Percentiles rank a stretch among this genome's conserved stretches.
phyloP scores from a whole-genome alignment of 805 yeast genomes.

The Clavispora carvajalis region DNA sequence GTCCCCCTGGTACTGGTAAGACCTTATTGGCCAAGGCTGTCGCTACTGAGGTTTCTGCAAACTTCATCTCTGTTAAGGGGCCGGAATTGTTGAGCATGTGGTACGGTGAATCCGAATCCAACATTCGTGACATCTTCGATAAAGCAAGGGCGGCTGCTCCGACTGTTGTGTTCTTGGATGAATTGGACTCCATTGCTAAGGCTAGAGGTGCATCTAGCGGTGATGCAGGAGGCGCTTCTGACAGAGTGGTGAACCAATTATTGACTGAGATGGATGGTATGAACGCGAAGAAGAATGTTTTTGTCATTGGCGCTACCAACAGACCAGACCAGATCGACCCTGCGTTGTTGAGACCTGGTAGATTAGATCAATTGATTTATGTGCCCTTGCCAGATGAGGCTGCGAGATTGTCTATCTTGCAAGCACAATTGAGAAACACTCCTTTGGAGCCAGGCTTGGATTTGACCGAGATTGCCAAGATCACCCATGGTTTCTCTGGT shows the following conservation, averaged over 20 bases:
- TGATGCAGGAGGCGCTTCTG: slow-evolving; percentile 96
- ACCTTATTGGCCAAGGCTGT: slow-evolving; percentile 97
- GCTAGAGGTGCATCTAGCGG: slow-evolving; percentile 74
- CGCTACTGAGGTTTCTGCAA: slow-evolving; percentile 98
- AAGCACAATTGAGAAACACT: slow-evolving; percentile 96
- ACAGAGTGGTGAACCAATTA: slow-evolving; percentile 92
- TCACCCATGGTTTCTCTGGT: slow-evolving; percentile 98
- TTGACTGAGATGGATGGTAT: slow-evolving; percentile 99
- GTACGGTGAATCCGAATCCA: slow-evolving; percentile 98
- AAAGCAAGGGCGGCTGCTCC: slow-evolving; percentile 99
- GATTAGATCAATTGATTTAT: slow-evolving; percentile 96
- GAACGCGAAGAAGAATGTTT: slow-evolving; percentile 98
- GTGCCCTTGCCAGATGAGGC: slow-evolving; percentile 97
- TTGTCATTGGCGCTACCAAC: slow-evolving; percentile 98
- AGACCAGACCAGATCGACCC: slow-evolving; percentile 99
- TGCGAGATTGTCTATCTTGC: slow-evolving; percentile 88
- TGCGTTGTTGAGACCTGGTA: slow-evolving; percentile 96
- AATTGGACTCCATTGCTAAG: slow-evolving; percentile 95
- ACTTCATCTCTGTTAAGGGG: slow-evolving; percentile 95
- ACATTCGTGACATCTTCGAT: slow-evolving; percentile 95
- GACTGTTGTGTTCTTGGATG: slow-evolving; percentile 97
- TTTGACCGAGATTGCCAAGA: slow-evolving; percentile 80
- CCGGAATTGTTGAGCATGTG: slow-evolving; percentile 97
- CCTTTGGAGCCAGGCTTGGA: slow-evolving; percentile 97
- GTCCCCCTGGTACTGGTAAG: slow-evolving; percentile 99